phyloP scores from a whole-genome alignment of 1,139 yeast species.

The Geotrichum citri-aurantii region DNA sequence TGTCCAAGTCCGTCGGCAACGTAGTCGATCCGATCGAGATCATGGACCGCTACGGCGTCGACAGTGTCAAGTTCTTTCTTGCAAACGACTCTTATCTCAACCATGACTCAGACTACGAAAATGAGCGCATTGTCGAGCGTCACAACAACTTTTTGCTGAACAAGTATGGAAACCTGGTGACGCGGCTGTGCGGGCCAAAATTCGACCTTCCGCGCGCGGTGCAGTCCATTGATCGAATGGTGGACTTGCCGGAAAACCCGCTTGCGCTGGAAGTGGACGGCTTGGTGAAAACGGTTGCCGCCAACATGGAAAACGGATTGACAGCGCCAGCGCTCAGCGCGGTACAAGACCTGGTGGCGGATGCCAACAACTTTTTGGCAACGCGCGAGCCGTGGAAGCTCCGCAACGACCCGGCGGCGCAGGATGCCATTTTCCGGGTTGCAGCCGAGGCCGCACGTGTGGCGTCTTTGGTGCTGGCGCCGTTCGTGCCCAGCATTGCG shows the following conservation, averaged over 20 bases:
- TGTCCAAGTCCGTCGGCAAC: constrained; percentile 91
- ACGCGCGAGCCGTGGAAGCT: constrained; percentile 51
- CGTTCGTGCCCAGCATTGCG: constrained; percentile 67
- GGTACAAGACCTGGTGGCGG: constrained; percentile 58
- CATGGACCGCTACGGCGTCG: constrained; percentile 53
- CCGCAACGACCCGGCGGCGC: constrained; percentile 24
- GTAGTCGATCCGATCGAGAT: constrained; percentile 86
- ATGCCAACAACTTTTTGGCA: constrained; percentile 57
- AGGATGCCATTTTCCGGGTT: constrained; percentile 47
- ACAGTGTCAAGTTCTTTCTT: constrained; percentile 69
- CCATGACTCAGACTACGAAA: constrained; percentile 74
- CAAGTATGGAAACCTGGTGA: constrained; percentile 74
- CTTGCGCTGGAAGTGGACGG: constrained; percentile 32
- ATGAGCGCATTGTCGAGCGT: constrained; percentile 53
- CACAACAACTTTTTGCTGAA: constrained; percentile 59
- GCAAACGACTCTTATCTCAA: constrained; percentile 70
- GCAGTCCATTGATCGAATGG: background rate
- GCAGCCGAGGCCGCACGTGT: constrained; percentile 72
- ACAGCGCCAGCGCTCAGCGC: constrained; percentile 50
- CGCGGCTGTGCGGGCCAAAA: constrained; percentile 66
- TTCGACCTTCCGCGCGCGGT: constrained; percentile 53
- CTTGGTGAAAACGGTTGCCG: constrained; percentile 39
- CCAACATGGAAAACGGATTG: constrained; percentile 45
- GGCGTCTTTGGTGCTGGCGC: constrained; percentile 57
- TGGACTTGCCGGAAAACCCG: background rate